phyloP scores from a whole-genome alignment of 352 stramenopile species.

The Achlya hypogyna region DNA sequence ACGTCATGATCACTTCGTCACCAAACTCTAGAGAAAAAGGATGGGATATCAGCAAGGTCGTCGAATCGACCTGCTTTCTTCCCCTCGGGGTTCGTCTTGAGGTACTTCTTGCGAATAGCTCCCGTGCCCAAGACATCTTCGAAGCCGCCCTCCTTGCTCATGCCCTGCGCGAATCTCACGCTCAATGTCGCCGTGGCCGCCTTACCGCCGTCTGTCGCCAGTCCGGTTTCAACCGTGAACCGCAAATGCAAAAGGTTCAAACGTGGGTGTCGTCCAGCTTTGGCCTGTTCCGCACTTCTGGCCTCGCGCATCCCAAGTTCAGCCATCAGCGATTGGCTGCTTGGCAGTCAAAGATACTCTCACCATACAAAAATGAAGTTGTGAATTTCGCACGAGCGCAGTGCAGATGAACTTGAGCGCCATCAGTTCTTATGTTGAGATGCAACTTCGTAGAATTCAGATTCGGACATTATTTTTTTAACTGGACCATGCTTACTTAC shows the following conservation, averaged over 20 bases:
- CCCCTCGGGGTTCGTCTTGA: slow-evolving; percentile 43
- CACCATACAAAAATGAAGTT: not conserved
- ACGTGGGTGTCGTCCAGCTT: not conserved
- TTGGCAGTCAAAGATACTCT: not conserved
- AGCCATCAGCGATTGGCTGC: not conserved
- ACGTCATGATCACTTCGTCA: slow-evolving; percentile 66
- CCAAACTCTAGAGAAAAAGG: slow-evolving; percentile 46
- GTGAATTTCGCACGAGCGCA: not conserved
- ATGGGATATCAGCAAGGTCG: not conserved
- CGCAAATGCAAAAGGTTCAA: not conserved
- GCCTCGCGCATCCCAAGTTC: not conserved
- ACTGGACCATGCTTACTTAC: not conserved
- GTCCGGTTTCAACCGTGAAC: not conserved
- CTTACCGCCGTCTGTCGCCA: not conserved
- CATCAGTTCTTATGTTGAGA: not conserved
- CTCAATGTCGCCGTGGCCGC: not conserved
- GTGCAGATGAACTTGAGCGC: not conserved
- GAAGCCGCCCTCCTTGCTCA: slow-evolving; percentile 31
- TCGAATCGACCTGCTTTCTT: slow-evolving; percentile 35
- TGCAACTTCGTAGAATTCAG: not conserved
- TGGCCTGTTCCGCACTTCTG: not conserved
- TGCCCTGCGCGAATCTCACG: not conserved
- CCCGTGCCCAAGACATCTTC: slow-evolving; percentile 71
- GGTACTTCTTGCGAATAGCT: slow-evolving; percentile 64
- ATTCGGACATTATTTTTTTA: not conserved